Conservation (phyloP, 805 yeast species). For the Sugiyamaella lignohabitans region DNA sequence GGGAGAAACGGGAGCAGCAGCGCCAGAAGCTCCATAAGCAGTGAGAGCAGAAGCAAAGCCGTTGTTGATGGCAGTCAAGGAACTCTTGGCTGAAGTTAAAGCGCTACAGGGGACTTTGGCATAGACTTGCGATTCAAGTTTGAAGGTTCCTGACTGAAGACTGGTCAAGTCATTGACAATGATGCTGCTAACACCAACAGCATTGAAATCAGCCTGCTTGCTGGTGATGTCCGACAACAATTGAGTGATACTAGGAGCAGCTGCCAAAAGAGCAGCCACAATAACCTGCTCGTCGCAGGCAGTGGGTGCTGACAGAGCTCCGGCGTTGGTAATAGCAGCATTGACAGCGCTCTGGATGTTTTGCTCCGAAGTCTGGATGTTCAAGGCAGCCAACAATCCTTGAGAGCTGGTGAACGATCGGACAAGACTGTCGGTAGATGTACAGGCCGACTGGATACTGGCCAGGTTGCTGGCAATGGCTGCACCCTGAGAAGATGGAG, state of each 20-base stretch:
- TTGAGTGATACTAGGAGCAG: conserved; percentile 15
- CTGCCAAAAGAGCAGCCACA: conserved; percentile 7
- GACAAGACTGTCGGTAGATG: conserved; percentile 8
- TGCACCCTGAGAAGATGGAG: background rate
- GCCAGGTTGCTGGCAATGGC: conserved; percentile 1
- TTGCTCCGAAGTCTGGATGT: conserved; percentile 25
- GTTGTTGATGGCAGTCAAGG: conserved; percentile 9
- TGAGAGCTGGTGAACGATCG: conserved; percentile 9
- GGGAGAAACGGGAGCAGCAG: conserved; percentile 3
- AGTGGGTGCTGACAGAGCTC: conserved; percentile 10
- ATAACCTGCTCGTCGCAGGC: conserved; percentile 14
- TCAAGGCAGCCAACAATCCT: conserved; percentile 27
- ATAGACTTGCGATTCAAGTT: conserved; percentile 17
- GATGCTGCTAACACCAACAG: conserved; percentile 21
- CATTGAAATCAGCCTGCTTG: conserved; percentile 24
- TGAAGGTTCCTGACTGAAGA: conserved; percentile 19
- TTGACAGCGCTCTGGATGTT: conserved; percentile 19
- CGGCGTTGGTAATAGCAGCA: conserved; percentile 8
- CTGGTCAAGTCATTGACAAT: conserved; percentile 22
- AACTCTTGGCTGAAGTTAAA: conserved; percentile 12
- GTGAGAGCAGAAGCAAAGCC: conserved; percentile 11
- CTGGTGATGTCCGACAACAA: conserved; percentile 20
- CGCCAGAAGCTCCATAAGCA: conserved; percentile 9
- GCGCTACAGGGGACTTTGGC: conserved; percentile 16
- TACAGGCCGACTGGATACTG: conserved; percentile 7